phyloP scores from a whole-genome alignment of 306 rosid species.

The Argentina anserina region DNA sequence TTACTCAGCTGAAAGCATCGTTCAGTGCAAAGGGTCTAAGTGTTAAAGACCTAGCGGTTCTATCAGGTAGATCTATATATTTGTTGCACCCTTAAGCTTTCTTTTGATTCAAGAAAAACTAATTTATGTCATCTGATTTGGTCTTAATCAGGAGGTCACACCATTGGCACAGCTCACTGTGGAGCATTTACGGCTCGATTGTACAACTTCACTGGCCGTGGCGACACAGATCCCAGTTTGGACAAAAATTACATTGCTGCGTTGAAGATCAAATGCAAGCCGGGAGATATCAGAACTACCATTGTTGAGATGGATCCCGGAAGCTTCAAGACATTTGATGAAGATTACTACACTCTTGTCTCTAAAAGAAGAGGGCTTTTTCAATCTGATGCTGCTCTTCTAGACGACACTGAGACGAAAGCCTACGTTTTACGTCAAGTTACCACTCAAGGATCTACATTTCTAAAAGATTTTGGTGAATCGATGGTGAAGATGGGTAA shows the following conservation, averaged over 20 bases:
- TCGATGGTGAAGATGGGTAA: conserved; percentile 39
- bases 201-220: conserved; percentile 36
- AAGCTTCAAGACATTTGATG: conserved; percentile 38
- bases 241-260: conserved; percentile 27
- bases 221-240: conserved; percentile 39
- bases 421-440: conserved; percentile 21
- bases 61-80: conserved; percentile 23
- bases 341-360: conserved; percentile 30
- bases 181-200: conserved; percentile 21
- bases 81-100: background rate
- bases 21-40: conserved; percentile 25
- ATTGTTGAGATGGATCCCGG: conserved; percentile 48
- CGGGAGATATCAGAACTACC: conserved; percentile 7
- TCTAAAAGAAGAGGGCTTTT: conserved; percentile 38
- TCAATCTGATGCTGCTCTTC: conserved; percentile 43
- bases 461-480: conserved; percentile 28
- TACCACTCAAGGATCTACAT: conserved; percentile 22
- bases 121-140: background rate
- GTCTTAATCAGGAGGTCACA: conserved; percentile 27
- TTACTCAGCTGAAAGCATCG: conserved; percentile 21
- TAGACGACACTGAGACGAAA: conserved; percentile 28
- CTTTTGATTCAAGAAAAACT: no score
- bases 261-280: conserved; percentile 34
- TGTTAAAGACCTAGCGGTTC: conserved; percentile 32
- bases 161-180: conserved; percentile 34